Evolutionary conservation across 1,284 basidiomycete species (phyloP).

Genomic region (Cystobasidiaceae sp.): DNA sequence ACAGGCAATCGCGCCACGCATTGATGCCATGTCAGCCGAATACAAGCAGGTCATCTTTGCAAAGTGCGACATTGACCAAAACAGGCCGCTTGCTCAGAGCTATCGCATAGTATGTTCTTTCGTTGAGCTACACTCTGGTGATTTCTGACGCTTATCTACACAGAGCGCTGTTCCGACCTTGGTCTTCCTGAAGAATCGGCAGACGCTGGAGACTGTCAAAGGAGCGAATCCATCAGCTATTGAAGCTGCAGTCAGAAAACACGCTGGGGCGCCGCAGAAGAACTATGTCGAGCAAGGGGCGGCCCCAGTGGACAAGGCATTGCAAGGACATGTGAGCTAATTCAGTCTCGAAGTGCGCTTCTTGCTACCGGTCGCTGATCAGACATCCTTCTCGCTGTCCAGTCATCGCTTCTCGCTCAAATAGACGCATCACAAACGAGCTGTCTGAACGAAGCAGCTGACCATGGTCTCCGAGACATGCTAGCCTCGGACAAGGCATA

Average conservation of each 20-base stretch:
- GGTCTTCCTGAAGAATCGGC: conserved; percentile 26
- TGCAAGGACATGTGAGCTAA: conserved; percentile 38
- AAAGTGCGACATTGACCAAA: conserved; percentile 40
- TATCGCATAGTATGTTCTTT: conserved; percentile 30
- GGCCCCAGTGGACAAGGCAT: conserved; percentile 35
- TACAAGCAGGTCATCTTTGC: conserved; percentile 33
- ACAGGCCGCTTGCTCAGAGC: conserved; percentile 32
- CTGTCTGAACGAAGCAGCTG: conserved; percentile 39
- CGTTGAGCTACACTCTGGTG: not conserved
- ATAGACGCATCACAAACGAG: conserved; percentile 38
- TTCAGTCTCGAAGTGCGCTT: not conserved
- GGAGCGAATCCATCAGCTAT: conserved; percentile 39
- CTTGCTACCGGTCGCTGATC: not conserved
- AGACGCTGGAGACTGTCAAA: conserved; percentile 37
- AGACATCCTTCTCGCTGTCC: not conserved
- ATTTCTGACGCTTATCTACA: not conserved
- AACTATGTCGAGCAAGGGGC: not conserved
- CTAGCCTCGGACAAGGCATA: conserved; percentile 37
- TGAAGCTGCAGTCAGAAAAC: conserved; percentile 34
- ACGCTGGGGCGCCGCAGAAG: conserved; percentile 31
- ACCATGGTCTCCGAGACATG: conserved; percentile 36
- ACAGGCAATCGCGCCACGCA: conserved; percentile 27
- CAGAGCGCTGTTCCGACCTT: conserved; percentile 31
- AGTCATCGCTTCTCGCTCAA: conserved; percentile 35
- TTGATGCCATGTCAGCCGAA: conserved; percentile 23